These are phyloP conservation scores for Pittosporum tobira DNA, from an alignment of 129 eudicot genomes.

Conservation along the genomic window DNA sequence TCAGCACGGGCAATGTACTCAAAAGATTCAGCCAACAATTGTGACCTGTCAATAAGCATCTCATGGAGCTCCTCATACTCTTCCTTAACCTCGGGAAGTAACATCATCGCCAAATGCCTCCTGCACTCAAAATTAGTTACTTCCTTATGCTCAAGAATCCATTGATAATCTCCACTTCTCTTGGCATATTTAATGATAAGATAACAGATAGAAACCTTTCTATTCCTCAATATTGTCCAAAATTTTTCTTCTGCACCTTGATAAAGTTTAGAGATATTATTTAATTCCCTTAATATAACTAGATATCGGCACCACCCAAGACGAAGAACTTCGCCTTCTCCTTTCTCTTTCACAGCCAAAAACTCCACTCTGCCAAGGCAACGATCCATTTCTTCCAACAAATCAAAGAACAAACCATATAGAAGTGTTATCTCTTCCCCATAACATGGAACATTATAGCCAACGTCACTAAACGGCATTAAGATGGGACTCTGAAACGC, in stretches of 20 bases:
- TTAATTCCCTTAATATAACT: constrained; percentile 41
- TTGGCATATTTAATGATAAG: constrained; percentile 48
- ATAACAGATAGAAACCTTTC: constrained; percentile 38
- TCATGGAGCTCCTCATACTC: constrained; percentile 70
- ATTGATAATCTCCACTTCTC: constrained; percentile 45
- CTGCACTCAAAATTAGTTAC: constrained; percentile 59
- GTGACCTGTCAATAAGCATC: constrained; percentile 82
- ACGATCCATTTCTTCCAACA: constrained; percentile 39
- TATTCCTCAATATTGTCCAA: constrained; percentile 35
- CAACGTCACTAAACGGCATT: constrained; percentile 13
- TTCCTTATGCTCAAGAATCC: constrained; percentile 61
- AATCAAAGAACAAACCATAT: constrained; percentile 21
- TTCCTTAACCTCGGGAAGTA: constrained; percentile 69
- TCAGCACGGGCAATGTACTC: constrained; percentile 57
- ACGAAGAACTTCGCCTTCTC: constrained; percentile 15
- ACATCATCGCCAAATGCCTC: constrained; percentile 66
- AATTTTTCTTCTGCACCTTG: constrained; percentile 43
- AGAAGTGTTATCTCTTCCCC: constrained; percentile 32
- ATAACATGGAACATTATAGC: constrained; percentile 18
- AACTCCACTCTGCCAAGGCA: constrained; percentile 41
- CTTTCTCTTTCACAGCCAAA: constrained; percentile 21
- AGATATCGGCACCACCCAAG: constrained; percentile 52
- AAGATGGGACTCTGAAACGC: constrained; percentile 13
- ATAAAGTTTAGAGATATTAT: constrained; percentile 38
- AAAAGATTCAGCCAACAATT: constrained; percentile 62